Base-by-base conservation (phyloP, 768 basidiomycete species). In the Leccinum disarticulatum region DNA sequence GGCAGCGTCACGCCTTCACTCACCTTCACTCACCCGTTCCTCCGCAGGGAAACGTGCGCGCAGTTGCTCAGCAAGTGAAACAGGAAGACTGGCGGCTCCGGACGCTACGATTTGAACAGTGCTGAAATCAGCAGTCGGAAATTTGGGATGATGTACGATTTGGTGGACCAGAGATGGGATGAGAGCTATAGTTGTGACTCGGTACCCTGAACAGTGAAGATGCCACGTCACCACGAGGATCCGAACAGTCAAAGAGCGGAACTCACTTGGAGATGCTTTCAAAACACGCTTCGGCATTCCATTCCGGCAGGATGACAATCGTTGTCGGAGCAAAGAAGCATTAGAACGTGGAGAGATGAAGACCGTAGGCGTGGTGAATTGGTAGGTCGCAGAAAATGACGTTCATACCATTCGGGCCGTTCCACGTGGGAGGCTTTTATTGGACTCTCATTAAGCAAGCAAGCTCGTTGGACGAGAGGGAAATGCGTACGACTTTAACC, bases 21-120 rank as follows among this genome's bases (percentile, higher is more conserved):
- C 47, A 86, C 86, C 87, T 77, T 84, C 82, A 0, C 60, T 47
- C 9, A 83, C 67, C 0, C 67, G 62, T 0, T 71, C 66, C 6
- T 76, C 71, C 27, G 66, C 59, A 0, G 80, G 74, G 13, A 80
- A 57, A 6, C 62, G 83, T 50, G 52, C 68, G 52, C 17, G 64
- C 17, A 87, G 65, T 55, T 77, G 79, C 17, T 73, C 69, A 0
- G 74, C 74, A 8, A 91, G 76, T 17, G 81, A 76, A 1, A 81
- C 79, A 1, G 90, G 86, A 19, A 90, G 80, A 65, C 88, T 83
- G 2, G 89, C 88, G 0, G 86, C 90, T 6, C 88, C 89, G 58
- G 79, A 80, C 6, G 67, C 72, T 27, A 85, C 58, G 6, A 31
- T 1, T 10, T 71, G 68, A 1, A 91, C 65, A 0, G 79, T 81